These are phyloP conservation scores for Candida mesenterica DNA, from an alignment of 1,139 yeast species.

Conservation along the genomic window DNA sequence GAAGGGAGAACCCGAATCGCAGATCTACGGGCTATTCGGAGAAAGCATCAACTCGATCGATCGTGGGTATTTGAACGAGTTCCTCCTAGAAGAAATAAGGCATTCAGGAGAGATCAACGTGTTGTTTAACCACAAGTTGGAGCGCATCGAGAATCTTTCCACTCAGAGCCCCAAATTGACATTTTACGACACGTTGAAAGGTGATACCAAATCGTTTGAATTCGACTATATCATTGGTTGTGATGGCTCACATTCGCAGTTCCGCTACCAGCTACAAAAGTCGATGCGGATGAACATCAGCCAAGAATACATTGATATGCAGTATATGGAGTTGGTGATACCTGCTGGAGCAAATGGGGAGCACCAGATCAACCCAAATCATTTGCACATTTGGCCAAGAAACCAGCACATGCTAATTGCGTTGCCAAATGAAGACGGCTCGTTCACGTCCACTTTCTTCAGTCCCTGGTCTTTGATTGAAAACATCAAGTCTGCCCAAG, in stretches of 20 bases:
- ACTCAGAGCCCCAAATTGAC: conserved; percentile 24
- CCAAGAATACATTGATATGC: conserved; percentile 82
- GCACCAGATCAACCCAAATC: conserved; percentile 60
- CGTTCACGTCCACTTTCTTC: conserved; percentile 87
- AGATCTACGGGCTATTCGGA: conserved; percentile 78
- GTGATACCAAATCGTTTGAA: conserved; percentile 20
- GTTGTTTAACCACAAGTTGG: conserved; percentile 59
- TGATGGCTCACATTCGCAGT: conserved; percentile 82
- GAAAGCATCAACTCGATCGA: conserved; percentile 86
- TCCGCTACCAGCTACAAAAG: conserved; percentile 69
- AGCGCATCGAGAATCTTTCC: conserved; percentile 29
- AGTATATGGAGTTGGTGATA: conserved; percentile 76
- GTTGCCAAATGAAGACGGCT: conserved; percentile 77
- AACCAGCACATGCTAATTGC: conserved; percentile 86
- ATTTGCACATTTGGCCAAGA: conserved; percentile 93
- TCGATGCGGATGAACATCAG: conserved; percentile 64
- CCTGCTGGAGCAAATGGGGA: conserved; percentile 46
- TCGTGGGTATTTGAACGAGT: conserved; percentile 64
- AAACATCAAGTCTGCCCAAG: conserved; percentile 40
- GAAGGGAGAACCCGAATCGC: conserved; percentile 65
- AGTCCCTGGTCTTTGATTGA: conserved; percentile 75
- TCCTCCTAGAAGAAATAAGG: conserved; percentile 62
- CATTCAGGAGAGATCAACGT: conserved; percentile 40
- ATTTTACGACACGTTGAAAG: conserved; percentile 19
- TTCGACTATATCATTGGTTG: conserved; percentile 74